phyloP scores from a whole-genome alignment of 768 basidiomycete genomes.

The Boletellus ananiceps region DNA sequence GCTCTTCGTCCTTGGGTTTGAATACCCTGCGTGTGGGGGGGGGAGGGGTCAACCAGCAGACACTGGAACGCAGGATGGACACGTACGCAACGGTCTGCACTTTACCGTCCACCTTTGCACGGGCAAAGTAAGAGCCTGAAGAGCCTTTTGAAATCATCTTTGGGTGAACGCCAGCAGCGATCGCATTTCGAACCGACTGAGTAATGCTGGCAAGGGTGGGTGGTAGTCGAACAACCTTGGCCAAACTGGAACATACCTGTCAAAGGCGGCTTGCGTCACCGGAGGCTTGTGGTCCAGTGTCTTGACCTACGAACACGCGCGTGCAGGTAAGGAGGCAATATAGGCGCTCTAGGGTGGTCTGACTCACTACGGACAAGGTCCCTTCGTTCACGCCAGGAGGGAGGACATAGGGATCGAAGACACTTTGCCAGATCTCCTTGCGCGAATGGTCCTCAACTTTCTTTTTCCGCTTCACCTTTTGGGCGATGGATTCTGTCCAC shows the following conservation, averaged over 20 bases:
- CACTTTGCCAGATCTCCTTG: constrained; percentile 75
- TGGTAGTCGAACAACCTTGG: neutral
- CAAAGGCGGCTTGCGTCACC: constrained; percentile 70
- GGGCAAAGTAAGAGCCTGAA: constrained; percentile 89
- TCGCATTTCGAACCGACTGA: constrained; percentile 62
- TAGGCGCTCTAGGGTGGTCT: neutral
- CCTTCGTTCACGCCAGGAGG: constrained; percentile 32
- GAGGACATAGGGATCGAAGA: constrained; percentile 62
- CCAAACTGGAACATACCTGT: constrained; percentile 44
- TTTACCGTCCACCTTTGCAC: constrained; percentile 69
- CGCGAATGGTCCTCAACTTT: constrained; percentile 59
- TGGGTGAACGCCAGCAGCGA: constrained; percentile 76
- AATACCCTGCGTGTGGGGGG: constrained; percentile 56
- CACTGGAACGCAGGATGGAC: neutral
- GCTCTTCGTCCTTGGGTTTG: constrained; percentile 89
- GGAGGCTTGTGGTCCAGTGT: constrained; percentile 78
- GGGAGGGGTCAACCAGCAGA: constrained; percentile 1
- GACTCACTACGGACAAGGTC: constrained; percentile 14
- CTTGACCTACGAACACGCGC: constrained; percentile 47
- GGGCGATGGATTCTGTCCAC: constrained; percentile 85
- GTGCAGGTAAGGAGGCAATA: constrained; percentile 1
- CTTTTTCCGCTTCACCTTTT: constrained; percentile 79
- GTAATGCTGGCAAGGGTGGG: constrained; percentile 42
- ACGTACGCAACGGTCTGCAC: constrained; percentile 79
- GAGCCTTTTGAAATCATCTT: constrained; percentile 90